A percentile compares a stretch with the other conserved stretches of the same genome.
Conservation (phyloP, 495 filamentous ascomycete genomes). For the Xanthoparmelia taractica region DNA sequence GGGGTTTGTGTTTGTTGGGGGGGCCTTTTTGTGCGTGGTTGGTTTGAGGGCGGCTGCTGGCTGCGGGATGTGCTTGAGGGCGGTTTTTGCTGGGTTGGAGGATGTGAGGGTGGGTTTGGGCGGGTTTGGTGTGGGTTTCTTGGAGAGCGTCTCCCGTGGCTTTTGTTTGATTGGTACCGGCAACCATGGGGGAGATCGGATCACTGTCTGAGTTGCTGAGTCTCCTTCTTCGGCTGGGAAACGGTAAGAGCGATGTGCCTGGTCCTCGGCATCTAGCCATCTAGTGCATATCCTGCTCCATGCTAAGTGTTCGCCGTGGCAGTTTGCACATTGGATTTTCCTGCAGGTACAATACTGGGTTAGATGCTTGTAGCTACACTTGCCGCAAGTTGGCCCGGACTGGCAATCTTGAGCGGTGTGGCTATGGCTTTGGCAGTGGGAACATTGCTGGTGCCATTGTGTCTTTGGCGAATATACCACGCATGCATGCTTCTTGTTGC, state of each 20-base stretch:
- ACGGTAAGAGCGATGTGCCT: neutral
- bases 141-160: neutral
- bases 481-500: neutral
- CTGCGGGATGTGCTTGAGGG: too few species aligned
- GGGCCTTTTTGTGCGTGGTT: too few species aligned
- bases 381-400: neutral
- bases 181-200: neutral
- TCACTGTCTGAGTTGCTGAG: neutral
- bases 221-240: neutral
- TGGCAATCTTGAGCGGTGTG: neutral
- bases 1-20: too few species aligned
- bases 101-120: too few species aligned
- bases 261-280: neutral
- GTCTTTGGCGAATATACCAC: neutral
- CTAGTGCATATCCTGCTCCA: neutral
- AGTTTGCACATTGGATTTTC: neutral
- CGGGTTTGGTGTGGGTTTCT: too few species aligned
- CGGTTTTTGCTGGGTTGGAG: too few species aligned
- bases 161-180: neutral
- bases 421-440: neutral
- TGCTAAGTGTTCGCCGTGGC: neutral
- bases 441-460: neutral
- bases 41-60: too few species aligned
- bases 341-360: neutral
- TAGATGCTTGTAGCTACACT: neutral